These are phyloP conservation scores for Fagopyrum homotropicum DNA, from an alignment of 148 eudicot species.

Conservation along the genomic window DNA sequence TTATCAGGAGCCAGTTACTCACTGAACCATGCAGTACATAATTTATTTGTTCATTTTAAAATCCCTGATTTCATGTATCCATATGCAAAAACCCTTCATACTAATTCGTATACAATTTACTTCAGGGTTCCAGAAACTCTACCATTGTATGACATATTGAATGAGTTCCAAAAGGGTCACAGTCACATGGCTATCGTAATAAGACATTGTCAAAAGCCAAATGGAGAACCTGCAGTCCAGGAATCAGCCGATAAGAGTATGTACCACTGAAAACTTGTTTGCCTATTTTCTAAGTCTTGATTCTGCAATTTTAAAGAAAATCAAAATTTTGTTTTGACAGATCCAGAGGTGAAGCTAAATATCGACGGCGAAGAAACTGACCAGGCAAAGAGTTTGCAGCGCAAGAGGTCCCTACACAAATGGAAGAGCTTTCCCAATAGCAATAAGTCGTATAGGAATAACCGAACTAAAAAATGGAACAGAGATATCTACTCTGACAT, in stretches of 20 bases:
- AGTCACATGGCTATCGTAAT: constrained; percentile 97
- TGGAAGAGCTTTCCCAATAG: constrained; percentile 76
- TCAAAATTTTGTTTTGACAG: constrained; percentile 7
- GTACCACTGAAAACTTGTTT: constrained; percentile 1
- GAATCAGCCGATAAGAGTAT: constrained; percentile 29
- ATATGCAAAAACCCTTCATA: neutral
- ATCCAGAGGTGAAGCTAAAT: constrained; percentile 53
- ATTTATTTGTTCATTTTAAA: neutral
- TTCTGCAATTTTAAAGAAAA: neutral
- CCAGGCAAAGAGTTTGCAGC: constrained; percentile 33
- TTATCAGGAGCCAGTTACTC: neutral
- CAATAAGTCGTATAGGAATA: constrained; percentile 43
- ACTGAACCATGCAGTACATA: neutral
- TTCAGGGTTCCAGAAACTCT: constrained; percentile 70
- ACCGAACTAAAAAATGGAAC: constrained; percentile 62
- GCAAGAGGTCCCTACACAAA: constrained; percentile 49
- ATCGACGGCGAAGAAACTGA: constrained; percentile 45
- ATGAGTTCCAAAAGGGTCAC: constrained; percentile 95
- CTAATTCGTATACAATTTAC: constrained; percentile 1
- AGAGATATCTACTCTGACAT: constrained; percentile 70
- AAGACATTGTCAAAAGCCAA: constrained; percentile 39
- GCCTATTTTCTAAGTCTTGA: neutral
- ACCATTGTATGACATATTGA: constrained; percentile 89
- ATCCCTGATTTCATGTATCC: neutral
- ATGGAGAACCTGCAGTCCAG: constrained; percentile 24